Evolutionary conservation across 179 eudicot species (phyloP).

Genomic region (Amaranthus tricolor): DNA sequence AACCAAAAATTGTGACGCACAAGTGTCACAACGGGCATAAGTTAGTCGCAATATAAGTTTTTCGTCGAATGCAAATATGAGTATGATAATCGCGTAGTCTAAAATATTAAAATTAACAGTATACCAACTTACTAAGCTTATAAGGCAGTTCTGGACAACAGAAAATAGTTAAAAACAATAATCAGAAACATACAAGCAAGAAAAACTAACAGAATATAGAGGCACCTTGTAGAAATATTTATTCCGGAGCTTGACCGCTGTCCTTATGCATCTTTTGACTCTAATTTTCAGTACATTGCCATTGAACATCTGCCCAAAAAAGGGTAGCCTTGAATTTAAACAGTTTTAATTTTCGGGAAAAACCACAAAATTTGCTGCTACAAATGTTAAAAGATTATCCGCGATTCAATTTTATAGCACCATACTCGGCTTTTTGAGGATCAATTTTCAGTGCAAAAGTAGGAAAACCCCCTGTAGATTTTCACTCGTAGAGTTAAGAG

Average conservation of each 20-base stretch:
- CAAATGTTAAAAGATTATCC: neutral
- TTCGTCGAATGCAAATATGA: too few relatives aligned
- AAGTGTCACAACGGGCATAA: too few relatives aligned
- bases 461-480: neutral
- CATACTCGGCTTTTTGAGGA: neutral
- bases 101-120: too few relatives aligned
- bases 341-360: neutral
- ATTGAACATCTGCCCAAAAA: slow-evolving; percentile 70
- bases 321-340: neutral
- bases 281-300: slow-evolving; percentile 80
- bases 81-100: too few relatives aligned
- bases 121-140: too few relatives aligned
- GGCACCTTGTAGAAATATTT: slow-evolving; percentile 89
- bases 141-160: too few relatives aligned
- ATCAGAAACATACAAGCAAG: neutral
- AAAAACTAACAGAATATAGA: slow-evolving; percentile 12
- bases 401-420: neutral
- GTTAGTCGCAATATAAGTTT: too few relatives aligned
- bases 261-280: slow-evolving; percentile 83
- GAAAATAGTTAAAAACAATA: too few relatives aligned
- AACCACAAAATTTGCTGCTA: neutral
- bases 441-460: neutral
- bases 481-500: neutral
- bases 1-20: too few relatives aligned
- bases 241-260: slow-evolving; percentile 88